Conservation (phyloP, 768 basidiomycete genomes). For the Russula dissimulans region DNA sequence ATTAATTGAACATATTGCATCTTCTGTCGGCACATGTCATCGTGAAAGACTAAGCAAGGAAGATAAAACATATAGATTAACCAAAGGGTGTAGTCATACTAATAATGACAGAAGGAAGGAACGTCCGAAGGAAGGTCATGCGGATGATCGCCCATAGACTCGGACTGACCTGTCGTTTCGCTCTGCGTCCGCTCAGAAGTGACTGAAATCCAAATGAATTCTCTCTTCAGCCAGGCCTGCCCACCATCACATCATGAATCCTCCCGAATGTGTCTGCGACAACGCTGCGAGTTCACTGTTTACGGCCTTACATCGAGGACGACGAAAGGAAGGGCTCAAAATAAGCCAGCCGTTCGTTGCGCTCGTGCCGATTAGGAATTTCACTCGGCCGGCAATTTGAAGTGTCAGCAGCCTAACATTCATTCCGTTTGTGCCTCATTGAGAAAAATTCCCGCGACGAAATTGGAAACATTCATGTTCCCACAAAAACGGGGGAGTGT, state of each 20-base stretch:
- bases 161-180: no score
- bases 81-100: no score
- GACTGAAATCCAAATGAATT: no score
- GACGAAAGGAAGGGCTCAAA: background rate
- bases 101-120: no score
- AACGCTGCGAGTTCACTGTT: background rate
- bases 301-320: background rate
- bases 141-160: no score
- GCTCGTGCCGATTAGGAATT: background rate
- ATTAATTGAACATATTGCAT: background rate
- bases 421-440: constrained; percentile 1
- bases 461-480: background rate
- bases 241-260: no score
- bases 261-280: no score
- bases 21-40: background rate
- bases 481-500: background rate
- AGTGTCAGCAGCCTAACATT: background rate
- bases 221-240: no score
- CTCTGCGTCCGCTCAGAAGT: no score
- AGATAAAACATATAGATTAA: background rate
- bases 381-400: background rate
- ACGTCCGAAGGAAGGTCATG: no score
- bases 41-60: background rate
- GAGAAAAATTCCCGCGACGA: background rate
- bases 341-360: background rate